These are phyloP conservation scores for Neurospora tetrasperma DNA, from an alignment of 495 filamentous ascomycete species.

Conservation along the genomic window DNA sequence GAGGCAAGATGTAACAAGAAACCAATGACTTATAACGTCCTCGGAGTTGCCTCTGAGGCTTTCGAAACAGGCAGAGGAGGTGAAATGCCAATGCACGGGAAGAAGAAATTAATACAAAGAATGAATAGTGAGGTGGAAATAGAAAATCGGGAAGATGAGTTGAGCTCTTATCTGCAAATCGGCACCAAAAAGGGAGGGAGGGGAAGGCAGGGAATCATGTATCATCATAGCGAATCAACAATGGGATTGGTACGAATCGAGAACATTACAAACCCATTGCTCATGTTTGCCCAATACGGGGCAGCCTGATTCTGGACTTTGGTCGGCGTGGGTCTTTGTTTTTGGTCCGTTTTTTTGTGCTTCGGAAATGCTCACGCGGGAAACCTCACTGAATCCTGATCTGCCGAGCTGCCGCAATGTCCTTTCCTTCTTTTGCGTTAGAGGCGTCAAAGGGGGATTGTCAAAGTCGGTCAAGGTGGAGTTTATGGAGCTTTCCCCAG, in stretches of 20 bases:
- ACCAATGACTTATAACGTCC: not conserved
- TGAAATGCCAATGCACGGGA: not conserved
- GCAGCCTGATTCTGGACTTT: not conserved
- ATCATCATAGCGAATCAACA: not conserved
- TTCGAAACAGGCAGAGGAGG: not conserved
- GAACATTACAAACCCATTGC: constrained; percentile 6
- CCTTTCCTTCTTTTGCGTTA: not conserved
- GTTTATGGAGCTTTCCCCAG: not conserved
- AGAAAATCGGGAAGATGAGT: not conserved
- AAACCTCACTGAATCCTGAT: not conserved
- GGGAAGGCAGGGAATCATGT: not conserved
- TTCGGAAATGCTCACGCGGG: not conserved
- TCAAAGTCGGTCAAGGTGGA: not conserved
- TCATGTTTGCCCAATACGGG: constrained; percentile 7
- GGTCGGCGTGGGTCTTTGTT: not conserved
- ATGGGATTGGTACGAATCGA: not conserved
- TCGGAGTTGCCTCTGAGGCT: not conserved
- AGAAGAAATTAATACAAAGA: not conserved
- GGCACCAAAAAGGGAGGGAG: not conserved
- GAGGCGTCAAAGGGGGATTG: not conserved
- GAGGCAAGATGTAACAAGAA: not conserved
- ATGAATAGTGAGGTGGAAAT: not conserved
- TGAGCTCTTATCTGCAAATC: not conserved
- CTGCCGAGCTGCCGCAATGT: not conserved
- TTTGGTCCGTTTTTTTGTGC: not conserved